Conservation (phyloP, 768 basidiomycete genomes). For the Harrya chromipes region DNA sequence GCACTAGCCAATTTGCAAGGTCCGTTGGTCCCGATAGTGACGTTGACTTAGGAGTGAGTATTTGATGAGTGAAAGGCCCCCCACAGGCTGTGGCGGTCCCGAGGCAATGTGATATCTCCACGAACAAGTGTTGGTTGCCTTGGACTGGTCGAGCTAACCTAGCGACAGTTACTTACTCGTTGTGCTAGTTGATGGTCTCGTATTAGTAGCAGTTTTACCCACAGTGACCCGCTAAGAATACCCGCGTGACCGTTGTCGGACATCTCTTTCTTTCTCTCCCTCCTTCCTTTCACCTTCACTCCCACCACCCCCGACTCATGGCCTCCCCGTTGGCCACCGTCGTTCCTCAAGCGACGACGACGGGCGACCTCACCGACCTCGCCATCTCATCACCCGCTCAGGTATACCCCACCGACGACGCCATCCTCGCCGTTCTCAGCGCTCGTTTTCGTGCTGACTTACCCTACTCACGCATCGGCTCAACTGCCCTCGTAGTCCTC, state of each 20-base stretch:
- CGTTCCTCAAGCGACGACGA: conserved; percentile 37
- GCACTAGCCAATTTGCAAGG: no score
- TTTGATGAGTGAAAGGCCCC: no score
- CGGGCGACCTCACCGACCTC: conserved; percentile 50
- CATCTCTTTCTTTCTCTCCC: neutral
- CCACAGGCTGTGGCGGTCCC: no score
- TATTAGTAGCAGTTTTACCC: no score
- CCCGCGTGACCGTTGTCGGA: neutral
- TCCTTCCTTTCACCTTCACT: conserved; percentile 4
- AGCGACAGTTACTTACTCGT: no score
- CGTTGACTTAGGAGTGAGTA: no score
- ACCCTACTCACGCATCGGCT: conserved; percentile 50
- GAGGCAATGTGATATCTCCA: no score
- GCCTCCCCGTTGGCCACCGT: conserved; percentile 34
- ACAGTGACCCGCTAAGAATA: conserved; percentile 15
- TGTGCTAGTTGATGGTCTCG: no score
- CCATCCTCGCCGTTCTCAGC: conserved; percentile 51
- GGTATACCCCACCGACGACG: conserved; percentile 54
- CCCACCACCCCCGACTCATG: conserved; percentile 31
- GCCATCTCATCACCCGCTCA: conserved; percentile 36
- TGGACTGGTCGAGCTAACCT: no score
- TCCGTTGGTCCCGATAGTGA: no score
- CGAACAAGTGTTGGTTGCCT: no score
- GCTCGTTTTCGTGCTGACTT: conserved; percentile 57
- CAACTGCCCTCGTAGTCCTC: conserved; percentile 51